These are phyloP conservation scores for Cruciata laevipes DNA, from an alignment of 257 asterid genomes.

Conservation along the genomic window DNA sequence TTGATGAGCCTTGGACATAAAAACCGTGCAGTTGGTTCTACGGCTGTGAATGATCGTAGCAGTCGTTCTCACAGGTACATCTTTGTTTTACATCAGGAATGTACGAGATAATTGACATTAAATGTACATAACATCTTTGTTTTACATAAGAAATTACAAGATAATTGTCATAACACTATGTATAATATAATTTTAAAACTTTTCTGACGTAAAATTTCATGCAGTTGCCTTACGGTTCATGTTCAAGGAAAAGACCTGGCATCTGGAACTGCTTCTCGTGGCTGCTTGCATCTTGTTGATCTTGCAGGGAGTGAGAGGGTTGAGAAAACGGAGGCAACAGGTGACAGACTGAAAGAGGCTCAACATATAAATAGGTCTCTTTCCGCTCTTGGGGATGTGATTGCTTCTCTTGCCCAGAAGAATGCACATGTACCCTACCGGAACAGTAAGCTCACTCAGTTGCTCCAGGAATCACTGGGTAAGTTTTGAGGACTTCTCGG, in stretches of 20 bases:
- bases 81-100: neutral
- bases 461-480: conserved; percentile 91
- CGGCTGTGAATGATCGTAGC: conserved; percentile 67
- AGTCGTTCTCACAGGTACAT: conserved; percentile 85
- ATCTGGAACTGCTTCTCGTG: conserved; percentile 51
- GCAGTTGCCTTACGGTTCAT: conserved; percentile 82
- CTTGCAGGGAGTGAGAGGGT: conserved; percentile 90
- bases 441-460: conserved; percentile 85
- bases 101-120: neutral
- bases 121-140: too few relatives aligned
- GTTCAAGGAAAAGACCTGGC: conserved; percentile 76
- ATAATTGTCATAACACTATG: neutral
- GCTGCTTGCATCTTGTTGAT: conserved; percentile 87
- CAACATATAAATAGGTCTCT: conserved; percentile 73
- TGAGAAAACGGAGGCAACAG: conserved; percentile 62
- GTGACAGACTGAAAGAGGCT: conserved; percentile 73
- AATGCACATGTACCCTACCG: conserved; percentile 70
- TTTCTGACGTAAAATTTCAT: conserved; percentile 14
- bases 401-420: conserved; percentile 71
- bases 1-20: conserved; percentile 74
- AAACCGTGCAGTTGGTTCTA: conserved; percentile 71
- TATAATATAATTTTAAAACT: neutral
- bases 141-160: neutral
- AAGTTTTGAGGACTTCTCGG: conserved; percentile 17
- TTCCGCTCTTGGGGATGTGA: conserved; percentile 88